Base-by-base conservation (phyloP, 148 eudicot genomes). In the Chenopodium berlandieri region DNA sequence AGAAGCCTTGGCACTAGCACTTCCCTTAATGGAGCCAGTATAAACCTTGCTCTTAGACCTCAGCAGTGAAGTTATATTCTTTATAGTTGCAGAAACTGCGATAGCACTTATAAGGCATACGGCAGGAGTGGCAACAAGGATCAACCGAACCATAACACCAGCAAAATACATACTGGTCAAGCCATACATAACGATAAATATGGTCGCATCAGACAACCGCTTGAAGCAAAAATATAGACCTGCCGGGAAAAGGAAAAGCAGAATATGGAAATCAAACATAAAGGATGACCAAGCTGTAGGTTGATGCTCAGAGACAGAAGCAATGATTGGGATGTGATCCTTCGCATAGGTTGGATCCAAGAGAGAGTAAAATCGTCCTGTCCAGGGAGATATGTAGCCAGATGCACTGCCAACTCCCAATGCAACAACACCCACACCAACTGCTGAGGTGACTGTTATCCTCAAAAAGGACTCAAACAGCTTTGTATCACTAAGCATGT, bases 231-330 rank as follows among this genome's bases (percentile, higher is more conserved):
- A 96, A 87, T 96, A 96, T 19, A 96, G 81, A 78, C 99, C 99
- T 22, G 99, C 99, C 2, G 99, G 99, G 84, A 96, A 94, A 76
- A 96, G 97, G 85, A 96, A 85, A 56, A 96, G 92, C 76, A 96
- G 83, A 80, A 96, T 92, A 84, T 96, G 99, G 86, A 91, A 96
- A 84, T 96, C 99, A 86, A 96, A 96, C 99, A 96, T 96, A 88
- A 96, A 96, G 37, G 99, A 96, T 30, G 99, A 96, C 99, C 99
- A 96, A 50, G 99, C 99, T 31, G 99, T 96, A 31, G 99, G 98
- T 80, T 96, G 99, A 85, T 96, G 99, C 88, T 96, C 99, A 83
- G 99, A 96, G 70, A 96, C 99, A 48, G 99, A 96, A 48, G 99
- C 99, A 86, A 96, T 96, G 14, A 96, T 96, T 9, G 99, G 99